Percentiles rank a stretch among this genome's conserved stretches.
Evolutionary conservation across 192 early-diverging fungal genomes (phyloP).

Genomic region (Diversispora epigaea): DNA sequence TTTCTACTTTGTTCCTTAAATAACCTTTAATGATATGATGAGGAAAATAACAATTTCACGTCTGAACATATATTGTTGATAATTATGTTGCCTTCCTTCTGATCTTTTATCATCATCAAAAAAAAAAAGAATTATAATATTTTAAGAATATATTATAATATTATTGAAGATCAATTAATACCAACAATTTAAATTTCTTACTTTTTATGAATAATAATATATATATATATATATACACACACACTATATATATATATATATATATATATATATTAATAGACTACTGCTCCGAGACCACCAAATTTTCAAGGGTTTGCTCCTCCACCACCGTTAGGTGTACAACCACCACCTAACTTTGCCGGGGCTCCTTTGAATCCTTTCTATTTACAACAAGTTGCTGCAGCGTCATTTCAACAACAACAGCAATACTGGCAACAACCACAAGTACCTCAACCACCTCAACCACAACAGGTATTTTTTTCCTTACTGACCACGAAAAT

Average conservation of each 20-base stretch:
- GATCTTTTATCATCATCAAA: conserved; percentile 13
- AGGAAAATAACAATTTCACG: conserved; percentile 32
- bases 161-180: not conserved
- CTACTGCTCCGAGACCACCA: conserved; percentile 44
- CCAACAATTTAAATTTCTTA: no score
- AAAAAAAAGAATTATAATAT: not conserved
- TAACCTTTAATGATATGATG: conserved; percentile 37
- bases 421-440: conserved; percentile 39
- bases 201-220: no score
- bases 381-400: conserved; percentile 43
- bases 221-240: no score
- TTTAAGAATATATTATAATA: not conserved
- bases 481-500: not conserved
- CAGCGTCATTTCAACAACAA: conserved; percentile 35
- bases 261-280: conserved; percentile 7
- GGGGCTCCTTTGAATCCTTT: conserved; percentile 22
- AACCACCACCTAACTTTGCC: conserved; percentile 32
- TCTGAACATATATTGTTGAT: conserved; percentile 31
- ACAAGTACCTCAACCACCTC: conserved; percentile 17
- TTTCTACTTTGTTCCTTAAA: conserved; percentile 10
- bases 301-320: conserved; percentile 32
- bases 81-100: conserved; percentile 48
- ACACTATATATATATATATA: no score
- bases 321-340: conserved; percentile 23
- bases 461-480: conserved; percentile 36